Percentiles rank a stretch among this genome's conserved stretches.
Evolutionary conservation across 2,329 filamentous ascomycete species (phyloP).

Genomic region (Fusarium foetens): DNA sequence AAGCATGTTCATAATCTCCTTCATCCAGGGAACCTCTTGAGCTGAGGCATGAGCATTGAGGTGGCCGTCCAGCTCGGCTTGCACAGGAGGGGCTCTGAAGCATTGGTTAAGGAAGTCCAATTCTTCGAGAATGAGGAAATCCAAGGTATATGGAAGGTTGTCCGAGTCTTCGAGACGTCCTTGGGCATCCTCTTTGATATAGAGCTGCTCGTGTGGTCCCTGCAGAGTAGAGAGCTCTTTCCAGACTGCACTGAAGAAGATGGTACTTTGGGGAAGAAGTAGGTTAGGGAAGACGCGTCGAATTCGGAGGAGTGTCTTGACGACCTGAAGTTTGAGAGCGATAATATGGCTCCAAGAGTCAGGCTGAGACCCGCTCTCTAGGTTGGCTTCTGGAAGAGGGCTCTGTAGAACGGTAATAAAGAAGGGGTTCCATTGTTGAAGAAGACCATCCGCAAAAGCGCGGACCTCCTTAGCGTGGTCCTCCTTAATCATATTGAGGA

Average conservation of each 20-base stretch:
- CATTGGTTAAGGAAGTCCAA: conserved; percentile 94
- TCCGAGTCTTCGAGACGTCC: conserved; percentile 90
- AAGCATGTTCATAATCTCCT: conserved; percentile 86
- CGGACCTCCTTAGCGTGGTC: conserved; percentile 89
- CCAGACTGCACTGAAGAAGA: conserved; percentile 89
- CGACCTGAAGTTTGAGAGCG: conserved; percentile 90
- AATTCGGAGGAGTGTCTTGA: conserved; percentile 92
- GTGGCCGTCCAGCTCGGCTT: conserved; percentile 86
- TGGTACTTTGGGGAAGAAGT: conserved; percentile 82
- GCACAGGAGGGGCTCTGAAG: conserved; percentile 86
- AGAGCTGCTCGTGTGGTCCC: conserved; percentile 80
- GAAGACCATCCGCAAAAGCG: conserved; percentile 86
- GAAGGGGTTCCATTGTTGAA: conserved; percentile 88
- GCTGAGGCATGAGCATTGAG: conserved; percentile 69
- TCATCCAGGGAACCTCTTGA: conserved; percentile 79
- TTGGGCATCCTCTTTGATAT: conserved; percentile 86
- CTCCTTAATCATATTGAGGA: conserved; percentile 96
- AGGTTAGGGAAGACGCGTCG: conserved; percentile 84
- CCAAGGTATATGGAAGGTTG: conserved; percentile 90
- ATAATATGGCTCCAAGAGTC: conserved; percentile 83
- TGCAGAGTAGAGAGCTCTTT: conserved; percentile 82
- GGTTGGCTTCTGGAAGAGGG: conserved; percentile 72
- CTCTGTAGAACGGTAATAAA: conserved; percentile 83
- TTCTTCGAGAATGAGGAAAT: conserved; percentile 93
- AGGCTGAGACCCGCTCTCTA: conserved; percentile 60